Evolutionary conservation across 2,329 filamentous ascomycete species (phyloP), one percentile per base, ranked within the genome.

Genomic region (Colletotrichum shisoi): DNA sequence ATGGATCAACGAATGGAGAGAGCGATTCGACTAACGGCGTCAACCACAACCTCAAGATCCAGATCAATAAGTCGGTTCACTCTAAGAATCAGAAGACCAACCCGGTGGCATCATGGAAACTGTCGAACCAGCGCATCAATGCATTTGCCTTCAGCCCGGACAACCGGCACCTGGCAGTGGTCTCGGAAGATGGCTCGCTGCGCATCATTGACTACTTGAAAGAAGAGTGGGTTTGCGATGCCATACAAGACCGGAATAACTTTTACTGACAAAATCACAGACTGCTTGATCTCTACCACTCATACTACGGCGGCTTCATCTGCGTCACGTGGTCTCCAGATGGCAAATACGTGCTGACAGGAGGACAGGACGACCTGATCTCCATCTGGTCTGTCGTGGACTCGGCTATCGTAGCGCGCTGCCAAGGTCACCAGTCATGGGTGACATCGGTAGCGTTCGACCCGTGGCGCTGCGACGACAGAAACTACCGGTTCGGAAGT

Each of bases 311-410:
- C 53, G 94, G 93, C 3, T 84, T 99, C 69, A 91, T 91, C 51
- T 97, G 93, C 74, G 93, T 97, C 2, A 96, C 93, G 79, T 99
- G 95, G 95, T 97, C 94, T 7, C 95, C 95, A 11, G 95, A 99
- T 75, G 94, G 93, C 58, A 94, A 96, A 76, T 99, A 98, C 77
- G 89, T 99, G 58, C 83, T 99, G 19, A 97, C 95, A 0, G 95
- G 95, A 59, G 94, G 95, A 4, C 94, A 98, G 78, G 95, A 99
- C 76, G 95, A 99, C 76, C 82, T 98, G 11, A 91, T 99, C 13
- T 96, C 93, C 0, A 97, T 99, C 72, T 99, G 95, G 95, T 95
- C 90, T 17, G 84, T 97, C 44, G 85, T 89, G 46, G 95, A 98
- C 73, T 89, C 88, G 52, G 87, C 89, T 60, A 88, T 99, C 57